A percentile compares a stretch with the other conserved stretches of the same genome.
phyloP scores from a whole-genome alignment of 2,329 filamentous ascomycete genomes.

The Xylariales sp. region DNA sequence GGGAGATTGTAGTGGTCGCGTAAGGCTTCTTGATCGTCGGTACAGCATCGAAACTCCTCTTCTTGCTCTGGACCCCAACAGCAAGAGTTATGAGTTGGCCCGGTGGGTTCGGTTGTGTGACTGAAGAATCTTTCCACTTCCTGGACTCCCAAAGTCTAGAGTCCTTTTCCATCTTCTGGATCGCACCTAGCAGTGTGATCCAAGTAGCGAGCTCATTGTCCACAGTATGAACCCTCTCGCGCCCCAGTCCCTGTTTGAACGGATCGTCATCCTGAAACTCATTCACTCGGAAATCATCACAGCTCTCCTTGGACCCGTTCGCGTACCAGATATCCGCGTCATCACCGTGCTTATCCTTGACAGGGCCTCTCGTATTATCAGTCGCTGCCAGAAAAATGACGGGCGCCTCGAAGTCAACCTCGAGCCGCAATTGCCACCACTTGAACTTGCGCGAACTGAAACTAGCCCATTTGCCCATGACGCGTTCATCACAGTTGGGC shows the following conservation, averaged over 20 bases:
- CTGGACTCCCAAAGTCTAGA: conserved; percentile 23
- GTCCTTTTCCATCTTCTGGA: conserved; percentile 26
- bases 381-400: conserved; percentile 17
- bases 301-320: conserved; percentile 14
- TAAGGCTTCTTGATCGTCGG: conserved; percentile 26
- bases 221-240: conserved; percentile 25
- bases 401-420: conserved; percentile 20
- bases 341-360: conserved; percentile 8
- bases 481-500: conserved; percentile 14
- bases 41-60: conserved; percentile 20
- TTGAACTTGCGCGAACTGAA: conserved; percentile 13
- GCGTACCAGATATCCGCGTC: conserved; percentile 14
- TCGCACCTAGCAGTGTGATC: conserved; percentile 25
- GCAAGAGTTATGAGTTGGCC: conserved; percentile 10
- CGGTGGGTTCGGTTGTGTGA: background rate
- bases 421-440: conserved; percentile 17
- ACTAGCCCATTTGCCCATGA: conserved; percentile 19
- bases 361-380: conserved; percentile 14
- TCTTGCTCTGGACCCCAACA: conserved; percentile 18
- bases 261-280: conserved; percentile 3
- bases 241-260: conserved; percentile 7
- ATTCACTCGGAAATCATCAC: conserved; percentile 12
- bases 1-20: conserved; percentile 49
- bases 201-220: conserved; percentile 34
- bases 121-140: background rate